Base-by-base conservation (phyloP, 1,139 yeast genomes). In the Suhomyces guaymorum region DNA sequence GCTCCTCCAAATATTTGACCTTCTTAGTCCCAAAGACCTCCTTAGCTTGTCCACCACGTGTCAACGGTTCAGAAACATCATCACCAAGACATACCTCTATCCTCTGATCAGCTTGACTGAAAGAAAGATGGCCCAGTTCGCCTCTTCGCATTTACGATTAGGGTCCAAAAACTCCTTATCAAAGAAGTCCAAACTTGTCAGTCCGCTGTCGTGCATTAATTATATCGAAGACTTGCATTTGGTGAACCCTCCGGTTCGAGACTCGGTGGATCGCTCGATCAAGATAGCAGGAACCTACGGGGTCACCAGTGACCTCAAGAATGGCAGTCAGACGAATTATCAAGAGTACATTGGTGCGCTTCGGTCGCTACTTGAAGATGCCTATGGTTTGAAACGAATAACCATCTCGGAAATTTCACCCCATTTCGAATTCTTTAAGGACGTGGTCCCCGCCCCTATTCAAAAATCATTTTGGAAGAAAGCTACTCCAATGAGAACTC, bases 391-490 rank as follows among this genome's bases (percentile, higher is more conserved):
- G 18, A 55, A 59, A 35, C 39, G 35, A 3, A 26, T 67, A 2
- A 41, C 41, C 5, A 44, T 78, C 12, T 57, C 59, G 13, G 73
- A 76, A 36, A 66, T 78, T 1, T 70, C 79, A 4, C 80, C 80
- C 2, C 69, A 66, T 16, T 78, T 78, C 48, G 64, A 59, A 26
- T 74, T 78, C 35, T 73, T 75, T 3, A 48, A 52, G 7, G 55
- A 51, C 28, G 38, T 42, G 23, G 38, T 29, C 3, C 32, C 35
- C 1, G 9, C 26, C 4, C 33, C 32, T 15, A 7, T 16, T 6
- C 30, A 15, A 7, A 15, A 19, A 15, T 5, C 15, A 7, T 19
- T 32, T 12, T 35, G 36, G 48, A 51, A 48, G 35, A 44, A 44
- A 21, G 38, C 44, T 4, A 42, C 45, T 24, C 54, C 54, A 4